Percentiles rank a stretch among this genome's conserved stretches.
Conservation (phyloP, 192 early-diverging fungal genomes). For the Coemansia sp. region DNA sequence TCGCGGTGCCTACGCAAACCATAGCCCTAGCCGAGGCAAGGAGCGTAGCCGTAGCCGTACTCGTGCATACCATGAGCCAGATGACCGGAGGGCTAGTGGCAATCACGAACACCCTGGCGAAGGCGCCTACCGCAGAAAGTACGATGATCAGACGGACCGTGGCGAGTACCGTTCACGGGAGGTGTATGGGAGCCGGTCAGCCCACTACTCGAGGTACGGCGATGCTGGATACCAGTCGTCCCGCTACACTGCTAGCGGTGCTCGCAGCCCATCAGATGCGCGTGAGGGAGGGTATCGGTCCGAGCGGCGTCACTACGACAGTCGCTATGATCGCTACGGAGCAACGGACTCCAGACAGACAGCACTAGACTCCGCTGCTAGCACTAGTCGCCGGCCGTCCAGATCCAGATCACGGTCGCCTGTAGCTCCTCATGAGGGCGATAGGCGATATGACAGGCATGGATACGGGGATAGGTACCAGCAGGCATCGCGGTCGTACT, state of each 20-base stretch:
- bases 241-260: slow-evolving; percentile 14
- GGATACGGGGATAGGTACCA: slow-evolving; percentile 18
- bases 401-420: slow-evolving; percentile 37
- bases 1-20: slow-evolving; percentile 3
- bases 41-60: slow-evolving; percentile 21
- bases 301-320: slow-evolving; percentile 28
- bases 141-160: slow-evolving; percentile 32
- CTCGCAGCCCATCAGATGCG: slow-evolving; percentile 29
- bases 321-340: slow-evolving; percentile 28
- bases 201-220: slow-evolving; percentile 18
- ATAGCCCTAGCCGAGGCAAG: slow-evolving; percentile 9
- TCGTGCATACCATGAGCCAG: slow-evolving; percentile 16
- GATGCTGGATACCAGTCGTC: slow-evolving; percentile 14
- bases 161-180: slow-evolving; percentile 25
- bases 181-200: slow-evolving; percentile 14
- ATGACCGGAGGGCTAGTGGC: slow-evolving; percentile 5
- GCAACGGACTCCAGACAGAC: not conserved
- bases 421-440: slow-evolving; percentile 6
- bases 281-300: slow-evolving; percentile 23
- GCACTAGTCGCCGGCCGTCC: slow-evolving; percentile 5
- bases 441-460: slow-evolving; percentile 3
- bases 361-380: not conserved
- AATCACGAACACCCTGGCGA: slow-evolving; percentile 22
- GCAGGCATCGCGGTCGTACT: slow-evolving; percentile 12
- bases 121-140: slow-evolving; percentile 21